Evolutionary conservation across 305 asterid genomes (phyloP), one percentile per base, ranked within the genome.

Genomic region (Plantago coronopus): DNA sequence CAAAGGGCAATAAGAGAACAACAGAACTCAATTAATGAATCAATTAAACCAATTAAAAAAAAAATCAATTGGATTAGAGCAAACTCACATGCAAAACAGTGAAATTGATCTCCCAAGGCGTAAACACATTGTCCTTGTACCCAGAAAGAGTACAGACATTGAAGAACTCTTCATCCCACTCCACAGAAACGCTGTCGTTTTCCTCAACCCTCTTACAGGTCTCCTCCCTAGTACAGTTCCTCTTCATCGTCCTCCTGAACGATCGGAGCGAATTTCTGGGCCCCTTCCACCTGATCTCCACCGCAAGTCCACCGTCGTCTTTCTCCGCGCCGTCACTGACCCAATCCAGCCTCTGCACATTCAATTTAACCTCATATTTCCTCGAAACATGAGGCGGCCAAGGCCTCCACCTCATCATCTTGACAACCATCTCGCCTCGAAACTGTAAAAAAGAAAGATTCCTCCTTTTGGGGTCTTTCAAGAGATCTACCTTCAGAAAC

Each of bases 261-360:
- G 87, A 66, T 27, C 96, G 87, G 72, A 93, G 79, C 22, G 93
- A 78, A 68, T 74, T 78, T 83, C 78, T 89, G 57, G 82, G 87
- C 7, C 95, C 99, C 57, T 94, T 94, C 99, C 99, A 94, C 79
- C 86, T 79, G 86, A 94, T 89, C 95, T 87, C 99, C 78, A 89
- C 95, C 63, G 86, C 83, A 29, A 85, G 74, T 0, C 78, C 84
- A 34, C 79, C 89, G 61, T 68, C 65, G 23, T 70, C 86, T 61
- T 79, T 78, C 13, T 72, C 84, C n/a, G 74, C 68, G 53, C 75
- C 83, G 61, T 81, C 97, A 17, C 61, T 74, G 76, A 80, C 78
- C 85, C 73, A 81, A 66, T 79, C 84, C 88, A 87, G 80, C 60
- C 82, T 81, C 70, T 61, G 60, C 21, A 93, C 95, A 44, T 48